Base-by-base conservation (phyloP, 2,329 filamentous ascomycete species). In the Chrysoporthe deuterocubensis region DNA sequence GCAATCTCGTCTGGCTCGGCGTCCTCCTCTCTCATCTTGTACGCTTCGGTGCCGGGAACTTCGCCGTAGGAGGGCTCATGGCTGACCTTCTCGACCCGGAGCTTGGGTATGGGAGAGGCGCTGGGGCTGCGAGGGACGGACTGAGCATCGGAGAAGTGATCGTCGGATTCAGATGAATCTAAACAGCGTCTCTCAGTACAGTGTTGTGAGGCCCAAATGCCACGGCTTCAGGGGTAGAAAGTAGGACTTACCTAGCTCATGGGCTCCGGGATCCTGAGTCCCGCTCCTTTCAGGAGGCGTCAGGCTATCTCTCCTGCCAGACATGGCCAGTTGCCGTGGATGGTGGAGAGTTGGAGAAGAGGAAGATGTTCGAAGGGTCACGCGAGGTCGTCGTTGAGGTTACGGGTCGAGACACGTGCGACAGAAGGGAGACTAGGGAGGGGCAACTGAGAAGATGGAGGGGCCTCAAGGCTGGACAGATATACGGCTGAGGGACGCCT, bases 121-220 rank as follows among this genome's bases (percentile, higher is more conserved):
- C 77, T 78, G 9, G 79, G 81, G 75, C 78, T 85, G 72, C 73
- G 78, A 67, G 75, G 81, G 66, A 78, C 83, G 44, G 87, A 89
- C 64, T 69, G 67, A 44, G 89, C 89, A 75, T 91, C 89, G 62
- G 87, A 90, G 77, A 90, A 91, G 78, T 91, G 89, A 72, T 91
- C 89, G 58, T 91, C 89, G 40, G 87, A 90, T 70, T 90, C 89
- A 61, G 88, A 89, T 42, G 81, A 82, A 69, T 85, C 85, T 79
- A 76, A 77, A 77, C 56, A 32, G n/a, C 1, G 43, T 0, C 8
- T 5, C 46, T 67, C 21, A 65, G 62, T 37, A 52, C 9, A 16
- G 1, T 6, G 18, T 6, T 7, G 9, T 6, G 34, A 14, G 11
- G 42, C 1, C n/a, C 21, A 7, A 5, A 46, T 26, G 26, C 26